These are phyloP conservation scores for Beauveria rudraprayagi DNA, from an alignment of 2,329 filamentous ascomycete genomes.

Conservation along the genomic window DNA sequence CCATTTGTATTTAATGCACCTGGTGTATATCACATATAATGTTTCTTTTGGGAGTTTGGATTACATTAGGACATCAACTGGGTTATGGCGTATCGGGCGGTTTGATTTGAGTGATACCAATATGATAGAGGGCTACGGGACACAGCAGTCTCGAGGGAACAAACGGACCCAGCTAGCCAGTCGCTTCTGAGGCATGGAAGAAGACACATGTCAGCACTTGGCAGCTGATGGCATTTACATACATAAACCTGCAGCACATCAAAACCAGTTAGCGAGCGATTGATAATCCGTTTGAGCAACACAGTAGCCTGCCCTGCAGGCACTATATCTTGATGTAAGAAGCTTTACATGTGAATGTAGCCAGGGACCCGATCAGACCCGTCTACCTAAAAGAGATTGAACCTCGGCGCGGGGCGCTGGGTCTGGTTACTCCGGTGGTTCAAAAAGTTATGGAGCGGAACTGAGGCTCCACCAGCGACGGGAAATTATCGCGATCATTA, in stretches of 20 bases:
- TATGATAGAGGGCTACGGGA: constrained; percentile 8
- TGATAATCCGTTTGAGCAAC: not conserved
- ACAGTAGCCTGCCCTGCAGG: not conserved
- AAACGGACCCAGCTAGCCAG: constrained; percentile 9
- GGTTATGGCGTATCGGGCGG: constrained; percentile 8
- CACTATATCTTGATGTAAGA: not conserved
- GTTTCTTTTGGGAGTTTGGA: constrained; percentile 11
- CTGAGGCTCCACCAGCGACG: not conserved
- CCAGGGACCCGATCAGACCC: not conserved
- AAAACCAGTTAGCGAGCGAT: constrained; percentile 9
- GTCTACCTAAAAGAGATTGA: not conserved
- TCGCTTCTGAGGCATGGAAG: constrained; percentile 1
- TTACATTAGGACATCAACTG: constrained; percentile 3
- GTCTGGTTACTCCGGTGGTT: no score
- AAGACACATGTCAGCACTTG: not conserved
- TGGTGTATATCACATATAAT: not conserved
- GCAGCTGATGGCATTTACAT: constrained; percentile 7
- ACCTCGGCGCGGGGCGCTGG: constrained; percentile 2
- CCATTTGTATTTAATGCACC: constrained; percentile 5
- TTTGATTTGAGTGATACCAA: constrained; percentile 11
- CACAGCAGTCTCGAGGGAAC: constrained; percentile 8
- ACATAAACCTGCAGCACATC: not conserved
- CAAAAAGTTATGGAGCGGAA: no score
- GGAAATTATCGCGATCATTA: not conserved
- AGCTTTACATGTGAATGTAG: constrained; percentile 2